Evolutionary conservation across 345 rosid genomes (phyloP).

Genomic region (Hypericum perforatum): DNA sequence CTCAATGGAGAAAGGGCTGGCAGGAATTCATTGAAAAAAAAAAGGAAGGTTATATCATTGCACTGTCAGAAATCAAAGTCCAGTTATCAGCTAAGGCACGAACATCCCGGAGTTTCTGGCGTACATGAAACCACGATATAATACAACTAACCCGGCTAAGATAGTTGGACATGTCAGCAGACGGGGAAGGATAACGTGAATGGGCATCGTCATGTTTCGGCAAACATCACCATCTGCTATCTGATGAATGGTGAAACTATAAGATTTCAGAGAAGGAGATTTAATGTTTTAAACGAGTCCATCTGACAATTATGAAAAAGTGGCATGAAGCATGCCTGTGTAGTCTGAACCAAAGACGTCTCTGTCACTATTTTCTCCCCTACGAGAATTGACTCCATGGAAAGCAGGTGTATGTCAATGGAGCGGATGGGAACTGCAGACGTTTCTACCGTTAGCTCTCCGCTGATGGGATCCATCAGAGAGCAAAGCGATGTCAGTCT

Average conservation of each 20-base stretch:
- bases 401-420: slow-evolving; percentile 65
- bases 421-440: slow-evolving; percentile 67
- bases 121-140: too few relatives aligned
- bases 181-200: slow-evolving; percentile 71
- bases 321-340: slow-evolving; percentile 42
- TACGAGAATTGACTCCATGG: slow-evolving; percentile 60
- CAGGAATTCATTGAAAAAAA: slow-evolving; percentile 4
- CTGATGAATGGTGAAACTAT: slow-evolving; percentile 24
- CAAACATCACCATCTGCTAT: slow-evolving; percentile 93
- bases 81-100: background rate
- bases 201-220: slow-evolving; percentile 53
- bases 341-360: slow-evolving; percentile 82
- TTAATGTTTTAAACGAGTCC: background rate
- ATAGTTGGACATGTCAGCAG: slow-evolving; percentile 80
- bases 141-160: slow-evolving; percentile 62
- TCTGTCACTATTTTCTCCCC: slow-evolving; percentile 79
- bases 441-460: slow-evolving; percentile 70
- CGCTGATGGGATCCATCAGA: slow-evolving; percentile 61
- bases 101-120: too few relatives aligned
- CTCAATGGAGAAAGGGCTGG: slow-evolving; percentile 82
- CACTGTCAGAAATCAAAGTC: background rate
- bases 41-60: too few relatives aligned
- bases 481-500: slow-evolving; percentile 65
- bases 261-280: slow-evolving; percentile 7
- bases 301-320: background rate